Conservation (phyloP, 306 rosid species). For the Alnus rubra region DNA sequence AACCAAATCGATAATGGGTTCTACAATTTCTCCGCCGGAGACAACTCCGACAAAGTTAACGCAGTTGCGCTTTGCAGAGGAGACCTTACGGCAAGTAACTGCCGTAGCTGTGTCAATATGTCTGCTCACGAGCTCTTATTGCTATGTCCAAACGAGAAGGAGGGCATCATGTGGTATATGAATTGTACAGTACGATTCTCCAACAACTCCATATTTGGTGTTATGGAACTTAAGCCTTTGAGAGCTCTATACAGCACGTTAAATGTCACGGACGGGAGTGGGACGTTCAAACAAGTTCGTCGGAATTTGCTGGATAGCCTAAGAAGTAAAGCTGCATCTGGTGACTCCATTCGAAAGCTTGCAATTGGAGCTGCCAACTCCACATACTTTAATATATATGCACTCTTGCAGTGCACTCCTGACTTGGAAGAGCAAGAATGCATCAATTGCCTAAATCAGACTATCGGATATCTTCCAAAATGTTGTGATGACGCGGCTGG, state of each 20-base stretch:
- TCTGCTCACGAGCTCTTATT: slow-evolving; percentile 13
- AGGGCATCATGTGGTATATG: slow-evolving; percentile 44
- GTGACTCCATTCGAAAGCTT: slow-evolving; percentile 9
- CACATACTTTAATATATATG: slow-evolving; percentile 11
- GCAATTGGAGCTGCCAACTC: slow-evolving; percentile 9
- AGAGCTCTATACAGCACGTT: neutral
- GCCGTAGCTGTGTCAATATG: slow-evolving; percentile 39
- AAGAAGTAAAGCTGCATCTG: slow-evolving; percentile 5
- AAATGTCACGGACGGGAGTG: neutral
- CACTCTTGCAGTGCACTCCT: slow-evolving; percentile 37
- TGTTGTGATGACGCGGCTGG: slow-evolving; percentile 22
- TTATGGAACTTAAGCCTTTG: slow-evolving; percentile 1
- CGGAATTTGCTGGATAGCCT: neutral
- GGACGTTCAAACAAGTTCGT: neutral
- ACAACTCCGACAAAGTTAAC: slow-evolving; percentile 31
- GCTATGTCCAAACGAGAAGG: slow-evolving; percentile 51
- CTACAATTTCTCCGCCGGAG: slow-evolving; percentile 13
- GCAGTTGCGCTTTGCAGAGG: too few relatives aligned
- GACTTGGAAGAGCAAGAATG: slow-evolving; percentile 24
- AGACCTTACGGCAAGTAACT: slow-evolving; percentile 28
- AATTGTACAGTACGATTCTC: slow-evolving; percentile 45
- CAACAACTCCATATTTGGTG: neutral
- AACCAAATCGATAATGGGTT: slow-evolving; percentile 6
- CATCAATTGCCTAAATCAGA: neutral
- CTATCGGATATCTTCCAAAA: accelerated